Percentiles rank a stretch among this genome's conserved stretches.
These are phyloP conservation scores for Lobosporangium transversale DNA, from an alignment of 192 early-diverging fungal genomes.

Conservation along the genomic window DNA sequence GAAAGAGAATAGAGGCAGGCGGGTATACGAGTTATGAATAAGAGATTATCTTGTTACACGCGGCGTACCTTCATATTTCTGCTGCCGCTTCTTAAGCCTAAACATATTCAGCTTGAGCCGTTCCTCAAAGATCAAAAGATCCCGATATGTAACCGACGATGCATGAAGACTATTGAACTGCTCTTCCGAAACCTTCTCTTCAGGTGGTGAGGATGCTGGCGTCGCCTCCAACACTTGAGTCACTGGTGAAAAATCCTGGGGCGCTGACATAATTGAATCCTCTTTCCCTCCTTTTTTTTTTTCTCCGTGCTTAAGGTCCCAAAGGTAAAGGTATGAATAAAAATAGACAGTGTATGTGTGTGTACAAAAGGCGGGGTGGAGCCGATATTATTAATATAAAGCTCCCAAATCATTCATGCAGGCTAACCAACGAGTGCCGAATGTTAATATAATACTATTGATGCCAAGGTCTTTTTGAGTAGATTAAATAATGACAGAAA, in stretches of 20 bases:
- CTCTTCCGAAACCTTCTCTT: conserved; percentile 45
- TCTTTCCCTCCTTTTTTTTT: background rate
- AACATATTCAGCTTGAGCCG: conserved; percentile 78
- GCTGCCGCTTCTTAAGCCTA: conserved; percentile 70
- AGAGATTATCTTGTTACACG: too few species aligned
- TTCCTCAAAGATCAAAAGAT: conserved; percentile 85
- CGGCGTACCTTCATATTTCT: conserved; percentile 74
- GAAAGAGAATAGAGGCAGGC: too few species aligned
- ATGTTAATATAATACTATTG: background rate
- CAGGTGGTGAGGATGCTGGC: conserved; percentile 9
- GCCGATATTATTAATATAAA: background rate
- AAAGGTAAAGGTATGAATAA: background rate
- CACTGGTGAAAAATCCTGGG: conserved; percentile 31
- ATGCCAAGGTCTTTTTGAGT: too few species aligned
- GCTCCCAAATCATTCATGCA: background rate
- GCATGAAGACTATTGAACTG: conserved; percentile 47
- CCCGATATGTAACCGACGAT: conserved; percentile 66
- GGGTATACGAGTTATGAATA: too few species aligned
- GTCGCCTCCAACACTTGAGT: conserved; percentile 30
- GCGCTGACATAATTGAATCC: background rate
- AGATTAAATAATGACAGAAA: too few species aligned
- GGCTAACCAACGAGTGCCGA: background rate
- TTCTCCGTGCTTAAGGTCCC: too few species aligned
- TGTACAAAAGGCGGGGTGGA: background rate
- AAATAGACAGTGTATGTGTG: background rate